phyloP scores from a whole-genome alignment of 768 basidiomycete species.

The Russula abietina region DNA sequence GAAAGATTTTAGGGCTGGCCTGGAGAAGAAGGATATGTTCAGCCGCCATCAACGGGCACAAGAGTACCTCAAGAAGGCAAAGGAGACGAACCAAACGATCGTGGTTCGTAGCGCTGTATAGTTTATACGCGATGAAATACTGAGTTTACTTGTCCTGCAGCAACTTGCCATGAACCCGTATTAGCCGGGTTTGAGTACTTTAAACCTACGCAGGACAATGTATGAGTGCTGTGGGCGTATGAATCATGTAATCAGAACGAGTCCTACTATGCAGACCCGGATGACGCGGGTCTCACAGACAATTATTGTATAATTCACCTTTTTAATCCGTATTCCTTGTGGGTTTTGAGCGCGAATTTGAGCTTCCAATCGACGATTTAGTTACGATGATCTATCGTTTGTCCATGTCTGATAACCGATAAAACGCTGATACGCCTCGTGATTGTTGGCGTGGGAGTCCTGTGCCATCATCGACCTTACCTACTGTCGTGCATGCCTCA shows the following conservation, averaged over 20 bases:
- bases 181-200: not conserved
- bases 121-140: not conserved
- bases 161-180: not conserved
- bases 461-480: too few species aligned
- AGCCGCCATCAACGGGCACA: not conserved
- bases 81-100: slow-evolving; percentile 2
- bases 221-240: not conserved
- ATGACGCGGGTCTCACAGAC: not conserved
- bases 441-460: too few species aligned
- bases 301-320: not conserved
- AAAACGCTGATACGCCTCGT: too few species aligned
- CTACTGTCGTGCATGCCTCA: too few species aligned
- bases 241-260: not conserved
- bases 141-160: not conserved
- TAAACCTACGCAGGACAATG: not conserved
- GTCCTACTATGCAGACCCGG: not conserved
- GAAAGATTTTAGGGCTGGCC: slow-evolving; percentile 1
- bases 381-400: too few species aligned
- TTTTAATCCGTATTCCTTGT: not conserved
- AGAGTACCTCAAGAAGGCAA: slow-evolving; percentile 6
- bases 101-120: not conserved
- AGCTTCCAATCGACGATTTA: too few species aligned
- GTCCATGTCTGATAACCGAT: too few species aligned
- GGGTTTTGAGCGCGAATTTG: too few species aligned
- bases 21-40: not conserved